These are phyloP conservation scores for Leccinum uliginosum DNA, from an alignment of 768 basidiomycete species.

Conservation along the genomic window DNA sequence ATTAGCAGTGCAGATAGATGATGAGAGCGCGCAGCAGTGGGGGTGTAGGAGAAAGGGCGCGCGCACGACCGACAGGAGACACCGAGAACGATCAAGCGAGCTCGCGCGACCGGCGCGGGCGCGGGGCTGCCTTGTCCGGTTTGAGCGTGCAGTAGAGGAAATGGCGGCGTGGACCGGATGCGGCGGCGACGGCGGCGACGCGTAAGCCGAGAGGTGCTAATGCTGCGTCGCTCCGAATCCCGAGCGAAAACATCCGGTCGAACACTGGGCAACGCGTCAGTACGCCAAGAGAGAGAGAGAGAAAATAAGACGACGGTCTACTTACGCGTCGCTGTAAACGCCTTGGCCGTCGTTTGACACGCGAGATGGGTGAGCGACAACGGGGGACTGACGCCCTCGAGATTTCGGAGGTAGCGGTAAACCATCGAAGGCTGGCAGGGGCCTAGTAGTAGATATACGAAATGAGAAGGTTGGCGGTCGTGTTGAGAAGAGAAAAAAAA, in stretches of 20 bases:
- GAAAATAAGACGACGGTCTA: not conserved
- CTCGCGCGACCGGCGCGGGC: constrained; percentile 44
- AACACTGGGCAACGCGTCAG: constrained; percentile 57
- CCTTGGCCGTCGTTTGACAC: constrained; percentile 87
- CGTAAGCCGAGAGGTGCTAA: constrained; percentile 54
- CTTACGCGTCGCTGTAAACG: constrained; percentile 81
- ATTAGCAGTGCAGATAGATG: too few relatives aligned
- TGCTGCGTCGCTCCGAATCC: constrained; percentile 70
- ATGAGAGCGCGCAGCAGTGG: too few relatives aligned
- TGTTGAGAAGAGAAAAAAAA: too few relatives aligned
- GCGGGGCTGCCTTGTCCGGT: constrained; percentile 45
- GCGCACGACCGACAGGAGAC: not conserved
- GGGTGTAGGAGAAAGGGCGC: not conserved
- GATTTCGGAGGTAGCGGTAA: constrained; percentile 82
- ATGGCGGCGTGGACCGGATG: constrained; percentile 72
- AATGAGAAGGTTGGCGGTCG: not conserved
- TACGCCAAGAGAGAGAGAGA: not conserved
- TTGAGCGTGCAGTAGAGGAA: constrained; percentile 80
- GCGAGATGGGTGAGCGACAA: constrained; percentile 79
- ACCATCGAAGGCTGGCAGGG: constrained; percentile 91
- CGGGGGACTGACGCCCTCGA: constrained; percentile 89
- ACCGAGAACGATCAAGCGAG: constrained; percentile 1
- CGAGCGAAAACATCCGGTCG: constrained; percentile 85
- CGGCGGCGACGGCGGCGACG: constrained; percentile 61
- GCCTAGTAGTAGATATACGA: too few relatives aligned